Percentiles rank a stretch among this genome's conserved stretches.
These are phyloP conservation scores for Cymbopogon flexuosus DNA, from an alignment of 202 grass and related monocot genomes.

Conservation along the genomic window DNA sequence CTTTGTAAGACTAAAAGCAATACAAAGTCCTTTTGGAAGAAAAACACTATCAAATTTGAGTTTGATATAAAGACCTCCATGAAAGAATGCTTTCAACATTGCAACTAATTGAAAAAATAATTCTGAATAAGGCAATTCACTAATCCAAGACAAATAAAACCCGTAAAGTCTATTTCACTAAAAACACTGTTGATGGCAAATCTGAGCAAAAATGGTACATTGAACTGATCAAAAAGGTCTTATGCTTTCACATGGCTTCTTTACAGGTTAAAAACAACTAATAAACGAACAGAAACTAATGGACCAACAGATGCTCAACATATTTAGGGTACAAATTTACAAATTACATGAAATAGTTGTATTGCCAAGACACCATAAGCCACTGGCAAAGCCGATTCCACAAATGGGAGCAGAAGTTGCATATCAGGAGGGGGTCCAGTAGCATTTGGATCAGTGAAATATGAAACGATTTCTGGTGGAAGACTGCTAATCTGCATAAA, in stretches of 20 bases:
- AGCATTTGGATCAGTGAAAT: constrained; percentile 98
- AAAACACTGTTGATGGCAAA: background rate
- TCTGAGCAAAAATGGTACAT: background rate
- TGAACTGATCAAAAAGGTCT: background rate
- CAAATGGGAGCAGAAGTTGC: constrained; percentile 81
- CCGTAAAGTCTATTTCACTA: background rate
- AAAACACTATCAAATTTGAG: background rate
- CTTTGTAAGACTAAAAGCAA: background rate
- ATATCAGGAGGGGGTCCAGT: constrained; percentile 84
- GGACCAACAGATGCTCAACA: constrained; percentile 1
- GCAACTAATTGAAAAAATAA: constrained; percentile 6
- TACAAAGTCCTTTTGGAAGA: background rate
- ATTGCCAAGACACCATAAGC: constrained; percentile 91
- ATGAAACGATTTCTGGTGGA: constrained; percentile 89
- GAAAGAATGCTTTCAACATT: background rate
- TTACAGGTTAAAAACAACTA: constrained; percentile 8
- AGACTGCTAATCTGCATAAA: constrained; percentile 86
- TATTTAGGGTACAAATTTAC: constrained; percentile 24
- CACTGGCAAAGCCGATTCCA: constrained; percentile 89
- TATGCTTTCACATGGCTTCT: background rate
- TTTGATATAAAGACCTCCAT: constrained; percentile 1
- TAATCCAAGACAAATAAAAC: constrained; percentile 2
- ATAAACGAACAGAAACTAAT: background rate
- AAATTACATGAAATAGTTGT: constrained; percentile 92
- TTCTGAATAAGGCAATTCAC: constrained; percentile 21